A percentile compares a stretch with the other conserved stretches of the same genome.
phyloP scores from a whole-genome alignment of 2,329 filamentous ascomycete genomes.

The Aspergillus clavatus region DNA sequence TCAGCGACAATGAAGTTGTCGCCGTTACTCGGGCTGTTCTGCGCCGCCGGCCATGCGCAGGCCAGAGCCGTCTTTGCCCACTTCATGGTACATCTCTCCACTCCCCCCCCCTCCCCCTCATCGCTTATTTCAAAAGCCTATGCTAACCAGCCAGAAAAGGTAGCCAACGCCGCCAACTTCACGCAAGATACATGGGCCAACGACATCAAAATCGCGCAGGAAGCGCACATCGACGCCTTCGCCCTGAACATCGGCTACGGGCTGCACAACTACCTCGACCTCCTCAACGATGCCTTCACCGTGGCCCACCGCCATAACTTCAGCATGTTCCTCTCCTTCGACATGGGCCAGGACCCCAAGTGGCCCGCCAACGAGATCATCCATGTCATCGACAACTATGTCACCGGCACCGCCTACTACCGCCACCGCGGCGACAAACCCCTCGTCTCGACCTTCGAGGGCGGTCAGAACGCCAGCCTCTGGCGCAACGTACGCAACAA shows the following conservation, averaged over 20 bases:
- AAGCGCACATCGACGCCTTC: conserved; percentile 39
- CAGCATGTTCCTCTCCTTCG: conserved; percentile 36
- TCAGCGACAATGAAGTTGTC: not conserved
- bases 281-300: conserved; percentile 22
- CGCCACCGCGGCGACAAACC: conserved; percentile 24
- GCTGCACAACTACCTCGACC: conserved; percentile 16
- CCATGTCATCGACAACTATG: conserved; percentile 21
- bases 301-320: conserved; percentile 26
- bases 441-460: conserved; percentile 45
- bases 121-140: conserved; percentile 35
- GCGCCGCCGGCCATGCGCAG: conserved; percentile 6
- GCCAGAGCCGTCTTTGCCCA: conserved; percentile 26
- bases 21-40: conserved; percentile 1
- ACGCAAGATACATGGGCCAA: conserved; percentile 23
- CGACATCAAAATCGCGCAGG: conserved; percentile 35
- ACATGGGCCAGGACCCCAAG: conserved; percentile 24
- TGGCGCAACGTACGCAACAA: conserved; percentile 43
- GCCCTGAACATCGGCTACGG: conserved; percentile 36
- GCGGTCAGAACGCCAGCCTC: conserved; percentile 37
- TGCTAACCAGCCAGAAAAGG: conserved; percentile 27
- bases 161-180: conserved; percentile 22
- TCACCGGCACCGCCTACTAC: conserved; percentile 24
- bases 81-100: too few relatives aligned
- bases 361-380: conserved; percentile 3
- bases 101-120: too few relatives aligned